A percentile compares a stretch with the other conserved stretches of the same genome.
Conservation (phyloP, 352 stramenopile species). For the Globisporangium solare region DNA sequence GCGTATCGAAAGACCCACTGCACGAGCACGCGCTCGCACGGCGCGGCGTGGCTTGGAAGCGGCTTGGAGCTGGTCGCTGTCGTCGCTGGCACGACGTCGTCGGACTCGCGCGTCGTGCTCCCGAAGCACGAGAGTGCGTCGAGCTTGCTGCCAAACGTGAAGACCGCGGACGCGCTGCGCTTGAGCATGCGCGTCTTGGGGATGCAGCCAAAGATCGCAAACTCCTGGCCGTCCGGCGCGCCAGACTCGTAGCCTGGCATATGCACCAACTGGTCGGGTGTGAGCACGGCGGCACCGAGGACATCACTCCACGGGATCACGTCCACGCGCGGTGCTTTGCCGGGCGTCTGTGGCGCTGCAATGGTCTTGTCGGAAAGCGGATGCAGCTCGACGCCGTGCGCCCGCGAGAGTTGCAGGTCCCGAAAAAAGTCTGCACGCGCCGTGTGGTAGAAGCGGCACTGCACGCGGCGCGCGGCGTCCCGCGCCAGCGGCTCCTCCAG, state of each 20-base stretch:
- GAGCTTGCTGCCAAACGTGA: slow-evolving; percentile 22
- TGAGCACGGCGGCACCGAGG: slow-evolving; percentile 34
- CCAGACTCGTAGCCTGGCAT: slow-evolving; percentile 17
- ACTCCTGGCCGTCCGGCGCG: slow-evolving; percentile 21
- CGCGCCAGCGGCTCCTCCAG: neutral
- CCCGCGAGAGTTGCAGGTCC: slow-evolving; percentile 2
- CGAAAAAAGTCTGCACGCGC: neutral
- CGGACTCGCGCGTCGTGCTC: slow-evolving; percentile 7
- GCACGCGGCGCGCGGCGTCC: slow-evolving; percentile 2
- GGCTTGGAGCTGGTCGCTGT: neutral
- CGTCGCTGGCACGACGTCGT: slow-evolving; percentile 1
- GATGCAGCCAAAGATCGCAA: slow-evolving; percentile 30
- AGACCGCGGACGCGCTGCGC: slow-evolving; percentile 15
- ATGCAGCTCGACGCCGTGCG: slow-evolving; percentile 7
- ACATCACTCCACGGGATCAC: slow-evolving; percentile 42
- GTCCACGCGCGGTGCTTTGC: slow-evolving; percentile 14
- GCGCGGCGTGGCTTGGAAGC: slow-evolving; percentile 12
- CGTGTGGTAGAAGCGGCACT: slow-evolving; percentile 9
- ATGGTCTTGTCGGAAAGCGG: neutral
- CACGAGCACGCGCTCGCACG: slow-evolving; percentile 19
- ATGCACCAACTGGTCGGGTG: slow-evolving; percentile 14
- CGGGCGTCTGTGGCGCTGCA: neutral
- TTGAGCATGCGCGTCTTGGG: slow-evolving; percentile 13
- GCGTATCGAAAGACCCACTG: slow-evolving; percentile 47
- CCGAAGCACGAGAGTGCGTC: slow-evolving; percentile 14